Evolutionary conservation across 164 flowering plant genomes (phyloP).

Genomic region (Macadamia integrifolia): DNA sequence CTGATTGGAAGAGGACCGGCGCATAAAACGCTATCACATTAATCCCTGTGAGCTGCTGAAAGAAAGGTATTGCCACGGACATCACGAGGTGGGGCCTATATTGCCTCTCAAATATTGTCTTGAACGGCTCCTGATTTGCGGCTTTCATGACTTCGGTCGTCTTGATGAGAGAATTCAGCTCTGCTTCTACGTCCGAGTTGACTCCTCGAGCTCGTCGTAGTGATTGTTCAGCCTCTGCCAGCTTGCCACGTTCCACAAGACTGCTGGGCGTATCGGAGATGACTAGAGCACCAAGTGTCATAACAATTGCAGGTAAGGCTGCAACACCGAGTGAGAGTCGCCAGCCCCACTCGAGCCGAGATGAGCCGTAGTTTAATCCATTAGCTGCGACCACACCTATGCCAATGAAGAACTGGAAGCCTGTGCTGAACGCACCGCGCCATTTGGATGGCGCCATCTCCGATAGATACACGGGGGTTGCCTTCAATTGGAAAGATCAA

Average conservation of each 20-base stretch:
- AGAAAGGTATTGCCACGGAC: slow-evolving; percentile 13
- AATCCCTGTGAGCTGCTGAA: slow-evolving; percentile 34
- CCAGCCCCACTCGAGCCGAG: slow-evolving; percentile 54
- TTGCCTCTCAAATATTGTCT: slow-evolving; percentile 25
- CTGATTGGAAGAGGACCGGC: slow-evolving; percentile 12
- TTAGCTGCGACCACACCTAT: slow-evolving; percentile 52
- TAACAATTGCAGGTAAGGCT: slow-evolving; percentile 45
- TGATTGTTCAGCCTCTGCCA: not conserved
- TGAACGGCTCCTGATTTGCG: slow-evolving; percentile 28
- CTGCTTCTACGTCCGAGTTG: slow-evolving; percentile 8
- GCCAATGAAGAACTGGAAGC: slow-evolving; percentile 57
- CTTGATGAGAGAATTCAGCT: slow-evolving; percentile 7
- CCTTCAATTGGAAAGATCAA: slow-evolving; percentile 23
- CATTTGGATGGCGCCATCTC: slow-evolving; percentile 69
- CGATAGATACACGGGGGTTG: slow-evolving; percentile 58
- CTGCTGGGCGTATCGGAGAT: slow-evolving; percentile 18
- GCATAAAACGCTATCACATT: slow-evolving; percentile 21
- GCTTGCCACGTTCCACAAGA: slow-evolving; percentile 18
- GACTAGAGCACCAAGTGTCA: slow-evolving; percentile 38
- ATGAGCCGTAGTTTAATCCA: slow-evolving; percentile 42
- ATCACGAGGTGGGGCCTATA: slow-evolving; percentile 22
- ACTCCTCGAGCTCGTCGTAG: slow-evolving; percentile 10
- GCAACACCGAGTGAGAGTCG: slow-evolving; percentile 68
- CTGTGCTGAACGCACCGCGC: slow-evolving; percentile 67
- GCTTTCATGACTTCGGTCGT: slow-evolving; percentile 1